Conservation (phyloP, 176 grass and related monocot species). For the Areca catechu region DNA sequence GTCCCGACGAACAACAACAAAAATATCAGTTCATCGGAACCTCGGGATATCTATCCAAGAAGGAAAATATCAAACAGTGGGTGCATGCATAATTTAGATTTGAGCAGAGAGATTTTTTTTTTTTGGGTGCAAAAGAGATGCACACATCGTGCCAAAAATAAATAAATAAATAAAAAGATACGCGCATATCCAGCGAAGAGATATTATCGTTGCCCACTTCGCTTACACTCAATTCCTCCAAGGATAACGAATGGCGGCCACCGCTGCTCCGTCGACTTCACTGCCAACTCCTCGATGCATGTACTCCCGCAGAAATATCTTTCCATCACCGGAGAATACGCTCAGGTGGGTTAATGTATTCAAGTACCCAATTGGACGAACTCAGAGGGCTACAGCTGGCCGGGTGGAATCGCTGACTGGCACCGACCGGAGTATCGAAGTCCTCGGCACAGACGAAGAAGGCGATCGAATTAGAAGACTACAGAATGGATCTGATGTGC, state of each 20-base stretch:
- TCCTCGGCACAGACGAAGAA: slow-evolving; percentile 14
- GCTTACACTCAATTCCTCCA: too few relatives aligned
- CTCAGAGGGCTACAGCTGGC: slow-evolving; percentile 16
- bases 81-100: too few relatives aligned
- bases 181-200: too few relatives aligned
- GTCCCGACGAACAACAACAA: too few relatives aligned
- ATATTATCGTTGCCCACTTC: too few relatives aligned
- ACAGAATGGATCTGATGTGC: slow-evolving; percentile 79
- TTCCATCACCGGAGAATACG: slow-evolving; percentile 9
- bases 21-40: too few relatives aligned
- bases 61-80: too few relatives aligned
- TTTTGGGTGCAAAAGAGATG: too few relatives aligned
- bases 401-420: slow-evolving; percentile 5
- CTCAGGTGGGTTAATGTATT: not conserved
- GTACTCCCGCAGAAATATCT: slow-evolving; percentile 11
- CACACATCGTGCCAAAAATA: too few relatives aligned
- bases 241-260: slow-evolving; percentile 13
- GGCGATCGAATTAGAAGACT: slow-evolving; percentile 47
- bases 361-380: not conserved
- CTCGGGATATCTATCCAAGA: too few relatives aligned
- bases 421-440: not conserved
- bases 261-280: slow-evolving; percentile 16
- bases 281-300: slow-evolving; percentile 19
- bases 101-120: too few relatives aligned
- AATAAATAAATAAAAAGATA: too few relatives aligned